phyloP scores from a whole-genome alignment of 2,329 filamentous ascomycete species.

The Curvularia spicifera region DNA sequence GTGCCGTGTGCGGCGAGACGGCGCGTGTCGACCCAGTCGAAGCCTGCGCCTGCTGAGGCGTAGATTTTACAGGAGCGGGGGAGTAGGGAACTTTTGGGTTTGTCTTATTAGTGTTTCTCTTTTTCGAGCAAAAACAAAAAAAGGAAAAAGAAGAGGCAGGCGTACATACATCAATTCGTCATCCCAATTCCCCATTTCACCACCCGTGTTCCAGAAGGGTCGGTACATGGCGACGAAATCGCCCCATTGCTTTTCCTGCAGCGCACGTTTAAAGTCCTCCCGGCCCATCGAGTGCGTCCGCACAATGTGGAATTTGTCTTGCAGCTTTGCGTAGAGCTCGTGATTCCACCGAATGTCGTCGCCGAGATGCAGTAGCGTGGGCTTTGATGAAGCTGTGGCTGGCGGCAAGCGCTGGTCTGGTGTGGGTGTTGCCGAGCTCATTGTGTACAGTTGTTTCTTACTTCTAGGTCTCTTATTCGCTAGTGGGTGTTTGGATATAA shows the following conservation, averaged over 20 bases:
- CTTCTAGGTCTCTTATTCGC: background rate
- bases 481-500: background rate
- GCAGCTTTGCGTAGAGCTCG: conserved; percentile 49
- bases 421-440: background rate
- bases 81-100: conserved; percentile 38
- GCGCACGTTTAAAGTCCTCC: conserved; percentile 50
- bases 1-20: conserved; percentile 67
- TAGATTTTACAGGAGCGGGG: conserved; percentile 63
- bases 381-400: conserved; percentile 20
- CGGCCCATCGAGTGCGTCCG: conserved; percentile 49
- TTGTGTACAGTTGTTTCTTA: background rate
- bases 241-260: conserved; percentile 50
- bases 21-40: conserved; percentile 68
- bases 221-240: conserved; percentile 59
- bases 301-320: conserved; percentile 48
- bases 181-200: conserved; percentile 70
- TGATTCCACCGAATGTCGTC: conserved; percentile 56
- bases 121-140: background rate
- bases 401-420: background rate
- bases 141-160: background rate
- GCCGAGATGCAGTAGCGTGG: conserved; percentile 53
- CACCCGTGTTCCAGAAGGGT: conserved; percentile 69
- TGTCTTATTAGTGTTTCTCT: background rate
- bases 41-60: conserved; percentile 67
- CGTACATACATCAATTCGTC: conserved; percentile 61